Base-by-base conservation (phyloP, 2,329 filamentous ascomycete genomes). In the Fusarium austroafricanum region DNA sequence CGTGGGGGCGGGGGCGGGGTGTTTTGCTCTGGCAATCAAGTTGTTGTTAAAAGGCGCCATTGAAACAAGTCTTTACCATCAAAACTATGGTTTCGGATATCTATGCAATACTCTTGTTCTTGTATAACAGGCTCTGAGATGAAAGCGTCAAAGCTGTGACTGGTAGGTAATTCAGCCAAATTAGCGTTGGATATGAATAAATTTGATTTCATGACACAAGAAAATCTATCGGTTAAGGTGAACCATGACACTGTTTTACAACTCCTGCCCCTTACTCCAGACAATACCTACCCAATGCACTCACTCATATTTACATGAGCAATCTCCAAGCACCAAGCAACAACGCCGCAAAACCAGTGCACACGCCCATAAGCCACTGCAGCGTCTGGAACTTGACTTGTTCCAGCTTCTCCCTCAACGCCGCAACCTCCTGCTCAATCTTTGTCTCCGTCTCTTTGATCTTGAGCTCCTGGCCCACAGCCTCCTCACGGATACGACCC, bases 401-500 rank as follows among this genome's bases (percentile, higher is more conserved):
- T 82, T 99, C 96, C 46, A 99, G 85, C 81, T 96, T 91, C 83
- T 98, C 96, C 71, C 93, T 85, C 76, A 99, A 79, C 31, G 92
- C 91, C 39, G 95, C 95, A 54, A 96, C 94, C 83, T 98, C 96
- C 82, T 98, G 95, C 83, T 99, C 96, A 75, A 99, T 98, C 81
- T 96, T 90, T 59, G 94, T 97, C 83, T 99, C 96, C 14, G 96
- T 98, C 86, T 99, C 96, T 83, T 97, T 97, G 75, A 99, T 93
- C 83, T 97, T 96, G 80, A 99, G 89, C 80, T 99, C 96, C 82
- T 98, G 96, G 59, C 92, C 91, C 71, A 97, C 96, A 18, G 94
- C 94, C 83, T 99, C 96, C 81, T 99, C 96, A 65, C 96, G 86
- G 71, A 98, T 99, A 66, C 96, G 87, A 15, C 96, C 96, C 83